Base-by-base conservation (phyloP, 768 basidiomycete genomes). In the Lactarius tabidus region DNA sequence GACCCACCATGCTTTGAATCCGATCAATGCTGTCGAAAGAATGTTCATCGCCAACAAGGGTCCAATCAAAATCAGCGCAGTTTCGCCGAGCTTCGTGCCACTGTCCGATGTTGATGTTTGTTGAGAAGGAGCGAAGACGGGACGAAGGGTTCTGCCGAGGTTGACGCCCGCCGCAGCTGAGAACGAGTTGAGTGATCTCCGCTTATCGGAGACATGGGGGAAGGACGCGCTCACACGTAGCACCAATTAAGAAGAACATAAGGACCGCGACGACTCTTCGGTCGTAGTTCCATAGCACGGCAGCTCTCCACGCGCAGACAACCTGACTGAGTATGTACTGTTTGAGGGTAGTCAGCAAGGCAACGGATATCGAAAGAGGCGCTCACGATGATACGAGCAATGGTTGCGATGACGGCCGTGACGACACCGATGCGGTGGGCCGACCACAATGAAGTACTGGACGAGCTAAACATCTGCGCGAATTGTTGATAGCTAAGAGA, bases 241-340 rank as follows among this genome's bases (percentile, higher is more conserved):
- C 57, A 1, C 65, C 65, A 17, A 66, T 31, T 23, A 66, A n/a
- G 39, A 59, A 66, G 2, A 59, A 6, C 9, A 51, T 31, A 26
- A 66, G 60, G 39, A 31, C 20, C 7, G 60, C 39, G 9, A 62
- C 28, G 18, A 66, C 35, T 9, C 61, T 62, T 39, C 60, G 48
- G 45, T 66, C 57, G 12, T 66, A 62, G 20, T 66, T 66, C 65
- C 65, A 66, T 31, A 66, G 2, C 26, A 62, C 60, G 1, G 60
- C 60, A 18, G 65, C 65, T 48, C 65, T 66, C 65, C 65, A 66
- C 7, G 65, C 65, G 26, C 51, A 58, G 26, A 66, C 60, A 3
- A 43, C n/a, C 15, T 58, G 33, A 17, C 51, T 45, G 26, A 66
- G 28, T 3, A 66, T 29, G 56, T 58, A 66, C 65, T 65, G 20